Percentiles rank a stretch among this genome's conserved stretches.
Evolutionary conservation across 2,329 filamentous ascomycete species (phyloP).

Genomic region (Botrytis sinoallii): DNA sequence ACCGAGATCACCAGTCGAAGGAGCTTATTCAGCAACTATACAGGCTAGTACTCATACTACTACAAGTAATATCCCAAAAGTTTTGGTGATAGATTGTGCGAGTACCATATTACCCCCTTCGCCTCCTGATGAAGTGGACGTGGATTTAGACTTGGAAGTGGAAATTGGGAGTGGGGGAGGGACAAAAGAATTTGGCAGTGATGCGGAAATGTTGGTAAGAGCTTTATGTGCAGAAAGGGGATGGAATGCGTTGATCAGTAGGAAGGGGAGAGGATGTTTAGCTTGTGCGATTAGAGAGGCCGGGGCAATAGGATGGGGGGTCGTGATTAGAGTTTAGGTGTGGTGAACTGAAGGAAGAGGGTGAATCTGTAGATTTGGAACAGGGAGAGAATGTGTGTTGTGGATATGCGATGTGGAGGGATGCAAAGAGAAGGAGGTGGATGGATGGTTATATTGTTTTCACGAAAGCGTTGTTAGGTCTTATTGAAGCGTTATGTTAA

Average conservation of each 20-base stretch:
- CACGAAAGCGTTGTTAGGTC: background rate
- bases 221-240: constrained; percentile 72
- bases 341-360: background rate
- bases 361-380: background rate
- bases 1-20: constrained; percentile 31
- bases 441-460: background rate
- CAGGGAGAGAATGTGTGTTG: background rate
- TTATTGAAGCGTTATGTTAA: constrained; percentile 5
- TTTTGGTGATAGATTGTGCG: constrained; percentile 62
- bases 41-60: constrained; percentile 38
- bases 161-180: background rate
- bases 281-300: constrained; percentile 74
- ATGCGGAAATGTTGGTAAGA: constrained; percentile 67
- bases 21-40: constrained; percentile 16
- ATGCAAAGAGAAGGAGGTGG: background rate
- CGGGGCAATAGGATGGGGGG: constrained; percentile 60
- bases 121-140: background rate
- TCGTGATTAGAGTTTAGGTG: constrained; percentile 28
- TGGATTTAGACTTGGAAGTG: too few species aligned
- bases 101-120: constrained; percentile 30
- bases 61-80: constrained; percentile 39
- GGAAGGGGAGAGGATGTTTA: constrained; percentile 65
- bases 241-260: constrained; percentile 69
- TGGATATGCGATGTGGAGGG: background rate
- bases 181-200: constrained; percentile 45